Conservation (phyloP, 768 basidiomycete species). For the Leucosporidium yakuticum region DNA sequence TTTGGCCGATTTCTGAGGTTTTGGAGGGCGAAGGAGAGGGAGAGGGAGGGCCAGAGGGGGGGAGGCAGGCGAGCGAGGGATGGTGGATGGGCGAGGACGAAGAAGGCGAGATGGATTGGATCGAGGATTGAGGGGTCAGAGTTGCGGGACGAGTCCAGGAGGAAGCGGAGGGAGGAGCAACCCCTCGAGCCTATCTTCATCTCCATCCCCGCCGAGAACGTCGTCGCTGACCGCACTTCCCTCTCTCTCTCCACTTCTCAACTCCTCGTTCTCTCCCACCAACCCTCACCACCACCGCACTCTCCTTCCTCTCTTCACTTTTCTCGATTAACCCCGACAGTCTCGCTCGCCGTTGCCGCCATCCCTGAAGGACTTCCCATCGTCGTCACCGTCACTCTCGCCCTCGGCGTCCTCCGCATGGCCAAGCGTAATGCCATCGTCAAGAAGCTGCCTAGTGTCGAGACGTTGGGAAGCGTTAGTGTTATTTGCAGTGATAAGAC, state of each 20-base stretch:
- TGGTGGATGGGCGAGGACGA: too few relatives aligned
- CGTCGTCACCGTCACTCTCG: constrained; percentile 93
- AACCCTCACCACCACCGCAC: too few relatives aligned
- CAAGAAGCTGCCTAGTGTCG: constrained; percentile 92
- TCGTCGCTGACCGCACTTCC: too few relatives aligned
- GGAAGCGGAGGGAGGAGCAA: too few relatives aligned
- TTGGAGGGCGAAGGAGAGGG: constrained; percentile 24
- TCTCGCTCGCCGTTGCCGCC: constrained; percentile 95
- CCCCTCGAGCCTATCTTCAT: too few relatives aligned
- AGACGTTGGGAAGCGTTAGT: constrained; percentile 87
- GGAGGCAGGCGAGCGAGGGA: not conserved
- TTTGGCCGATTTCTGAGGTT: too few relatives aligned
- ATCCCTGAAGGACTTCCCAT: constrained; percentile 96
- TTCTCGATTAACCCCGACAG: constrained; percentile 52
- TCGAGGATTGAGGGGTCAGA: too few relatives aligned
- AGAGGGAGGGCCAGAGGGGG: constrained; percentile 1
- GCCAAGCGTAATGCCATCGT: constrained; percentile 91
- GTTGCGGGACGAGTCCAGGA: too few relatives aligned
- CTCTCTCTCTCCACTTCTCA: not conserved
- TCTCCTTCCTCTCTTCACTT: not conserved
- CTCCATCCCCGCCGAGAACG: too few relatives aligned
- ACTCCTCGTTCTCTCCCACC: too few relatives aligned
- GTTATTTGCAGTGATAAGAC: constrained; percentile 98
- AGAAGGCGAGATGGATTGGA: too few relatives aligned
- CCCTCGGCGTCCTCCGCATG: constrained; percentile 89